Base-by-base conservation (phyloP, 2,329 filamentous ascomycete species). In the Aspergillus terreus region DNA sequence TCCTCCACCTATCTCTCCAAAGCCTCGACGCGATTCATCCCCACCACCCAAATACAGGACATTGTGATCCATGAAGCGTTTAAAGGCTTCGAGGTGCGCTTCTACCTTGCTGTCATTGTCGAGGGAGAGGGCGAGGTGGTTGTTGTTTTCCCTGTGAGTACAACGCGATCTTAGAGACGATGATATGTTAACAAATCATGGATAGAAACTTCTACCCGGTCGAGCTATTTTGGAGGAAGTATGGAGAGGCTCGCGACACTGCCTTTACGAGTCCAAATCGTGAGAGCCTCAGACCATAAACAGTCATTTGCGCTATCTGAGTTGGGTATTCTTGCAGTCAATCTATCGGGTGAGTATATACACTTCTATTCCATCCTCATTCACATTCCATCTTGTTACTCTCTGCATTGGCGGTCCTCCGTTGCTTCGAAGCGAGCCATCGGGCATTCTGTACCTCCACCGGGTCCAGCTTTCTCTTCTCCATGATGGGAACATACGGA, bases 21-120 rank as follows among this genome's bases (percentile, higher is more conserved):
- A 7, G 73, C 81, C 2, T 78, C 79, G 1, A 87, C 84, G n/a
- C 76, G 85, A 46, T 90, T 89, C 70, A 97, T 99, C 53, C 92
- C 94, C 0, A 96, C 92, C 0, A 88, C 87, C 42, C 86, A 90
- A 71, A 95, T 99, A 52, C 89, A 89, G 66, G 94, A 99, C 68
- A 86, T 99, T 51, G 83, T 96, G 49, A 88, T 99, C 46, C 91
- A 96, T 68, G 94, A 99, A 76, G 94, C 92, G 3, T 97, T 97
- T 71, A 84, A 83, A 51, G 92, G 92, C 0, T 95, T 96, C 64
- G 90, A 92, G 72, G 91, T 97, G 33, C 78, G 86, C 38, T 95
- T 92, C 66, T 96, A 96, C 66, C 76, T 99, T 7, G 84, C 90
- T 4, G 88, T 97, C 27, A 87, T 97, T 48, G 90, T 97, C 15